phyloP scores from a whole-genome alignment of 192 early-diverging fungal species.

The Kappamyces sp. region DNA sequence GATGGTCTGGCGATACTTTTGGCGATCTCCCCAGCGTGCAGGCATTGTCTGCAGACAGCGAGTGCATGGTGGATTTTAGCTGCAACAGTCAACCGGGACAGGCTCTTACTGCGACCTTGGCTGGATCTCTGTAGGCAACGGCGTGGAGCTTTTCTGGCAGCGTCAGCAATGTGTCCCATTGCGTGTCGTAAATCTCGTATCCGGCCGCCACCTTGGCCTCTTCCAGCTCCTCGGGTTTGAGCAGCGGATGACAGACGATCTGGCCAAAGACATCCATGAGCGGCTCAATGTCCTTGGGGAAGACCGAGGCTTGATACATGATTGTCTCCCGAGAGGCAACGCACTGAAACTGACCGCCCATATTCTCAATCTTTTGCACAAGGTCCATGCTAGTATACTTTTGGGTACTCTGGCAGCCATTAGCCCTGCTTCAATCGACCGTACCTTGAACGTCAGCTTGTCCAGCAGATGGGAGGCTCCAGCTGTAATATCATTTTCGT shows the following conservation, averaged over 20 bases:
- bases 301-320: conserved; percentile 91
- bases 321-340: conserved; percentile 87
- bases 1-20: conserved; percentile 61
- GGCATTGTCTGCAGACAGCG: conserved; percentile 29
- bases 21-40: conserved; percentile 80
- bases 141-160: conserved; percentile 84
- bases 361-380: conserved; percentile 68
- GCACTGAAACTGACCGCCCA: conserved; percentile 87
- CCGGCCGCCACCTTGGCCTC: conserved; percentile 69
- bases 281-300: conserved; percentile 69
- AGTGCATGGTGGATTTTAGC: not conserved
- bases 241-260: conserved; percentile 68
- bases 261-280: conserved; percentile 74
- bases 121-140: conserved; percentile 51
- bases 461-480: conserved; percentile 85
- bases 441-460: conserved; percentile 87
- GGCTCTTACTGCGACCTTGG: not conserved
- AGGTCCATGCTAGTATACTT: conserved; percentile 63
- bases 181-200: conserved; percentile 86
- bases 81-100: not conserved
- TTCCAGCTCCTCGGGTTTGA: conserved; percentile 71
- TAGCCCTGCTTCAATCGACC: not conserved
- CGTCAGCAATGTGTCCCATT: conserved; percentile 76
- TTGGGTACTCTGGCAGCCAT: conserved; percentile 51
- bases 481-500: conserved; percentile 62